Percentiles rank a stretch among this genome's conserved stretches.
Conservation (phyloP, 164 flowering plant species). For the Tetracentron sinense region DNA sequence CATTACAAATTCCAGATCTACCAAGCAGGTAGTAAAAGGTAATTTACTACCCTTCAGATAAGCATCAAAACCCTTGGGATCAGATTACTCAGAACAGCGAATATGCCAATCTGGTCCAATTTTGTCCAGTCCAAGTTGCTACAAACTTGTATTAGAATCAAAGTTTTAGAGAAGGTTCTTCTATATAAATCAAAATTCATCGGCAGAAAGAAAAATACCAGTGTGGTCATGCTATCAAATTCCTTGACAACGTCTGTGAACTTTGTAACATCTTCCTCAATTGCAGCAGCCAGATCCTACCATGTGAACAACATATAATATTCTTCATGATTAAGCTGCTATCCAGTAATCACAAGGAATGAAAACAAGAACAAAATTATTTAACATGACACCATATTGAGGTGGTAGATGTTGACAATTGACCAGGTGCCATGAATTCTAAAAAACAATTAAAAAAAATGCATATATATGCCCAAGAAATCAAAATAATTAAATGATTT, state of each 20-base stretch:
- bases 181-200: neutral
- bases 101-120: neutral
- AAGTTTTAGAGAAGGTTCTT: neutral
- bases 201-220: slow-evolving; percentile 40
- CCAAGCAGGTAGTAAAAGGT: no score
- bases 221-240: slow-evolving; percentile 86
- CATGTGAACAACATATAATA: slow-evolving; percentile 9
- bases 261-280: slow-evolving; percentile 79
- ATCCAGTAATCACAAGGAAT: neutral
- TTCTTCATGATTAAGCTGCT: neutral
- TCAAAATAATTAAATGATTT: no score
- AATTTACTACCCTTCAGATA: no score
- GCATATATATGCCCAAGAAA: no score
- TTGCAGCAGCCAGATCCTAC: slow-evolving; percentile 81
- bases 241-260: slow-evolving; percentile 78
- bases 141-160: neutral
- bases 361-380: no score
- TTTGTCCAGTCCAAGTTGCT: neutral
- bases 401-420: neutral
- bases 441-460: neutral
- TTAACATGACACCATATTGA: neutral
- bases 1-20: no score
- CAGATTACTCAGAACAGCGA: no score
- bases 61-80: no score
- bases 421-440: no score